Base-by-base conservation (phyloP, 192 early-diverging fungal genomes). In the Geosiphon pyriformis region DNA sequence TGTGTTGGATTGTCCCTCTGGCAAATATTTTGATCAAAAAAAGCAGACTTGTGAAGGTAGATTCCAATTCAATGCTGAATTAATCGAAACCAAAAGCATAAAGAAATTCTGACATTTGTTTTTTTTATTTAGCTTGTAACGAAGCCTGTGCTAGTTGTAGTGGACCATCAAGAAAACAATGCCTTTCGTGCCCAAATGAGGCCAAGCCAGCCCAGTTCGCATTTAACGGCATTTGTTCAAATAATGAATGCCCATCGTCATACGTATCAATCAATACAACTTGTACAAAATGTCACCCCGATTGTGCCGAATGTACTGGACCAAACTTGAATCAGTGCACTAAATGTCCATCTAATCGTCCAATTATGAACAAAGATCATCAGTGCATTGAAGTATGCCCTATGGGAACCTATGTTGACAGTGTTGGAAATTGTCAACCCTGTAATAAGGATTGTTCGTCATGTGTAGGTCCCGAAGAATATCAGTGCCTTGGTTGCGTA, bases 331-430 rank as follows among this genome's bases (percentile, higher is more conserved):
- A 56, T 57, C 65, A 67, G 32, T 67, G 65, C 17, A 67, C 26
- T 12, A 67, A 67, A 67, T 67, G 65, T 57, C 54, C 65, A 37
- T 35, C 53, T 12, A 48, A 55, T 47, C 52, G 65, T 42, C 65
- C 65, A 47, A 57, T 57, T 25, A 12, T 67, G 29, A 54, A 23
- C 2, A 34, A 51, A 25, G 53, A 47, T 27, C 20, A 46, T 4
- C 65, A 67, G 56, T 67, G 65, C 23, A 17, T 67, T 22, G 65
- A 67, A 67, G 25, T 33, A n/a, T 67, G 65, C 52, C 35, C 37
- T 2, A 56, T 20, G n/a, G 65, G 65, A 31, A 57, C 7, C 2
- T 67, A 47, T 56, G 53, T 23, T 4, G 65, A 57, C 35, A 29
- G 7, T n/a, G 47, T 0, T 31, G 53, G 35, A 25, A 27, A 54